Conservation (phyloP, 768 basidiomycete genomes). For the Leccinellum rugosiceps region DNA sequence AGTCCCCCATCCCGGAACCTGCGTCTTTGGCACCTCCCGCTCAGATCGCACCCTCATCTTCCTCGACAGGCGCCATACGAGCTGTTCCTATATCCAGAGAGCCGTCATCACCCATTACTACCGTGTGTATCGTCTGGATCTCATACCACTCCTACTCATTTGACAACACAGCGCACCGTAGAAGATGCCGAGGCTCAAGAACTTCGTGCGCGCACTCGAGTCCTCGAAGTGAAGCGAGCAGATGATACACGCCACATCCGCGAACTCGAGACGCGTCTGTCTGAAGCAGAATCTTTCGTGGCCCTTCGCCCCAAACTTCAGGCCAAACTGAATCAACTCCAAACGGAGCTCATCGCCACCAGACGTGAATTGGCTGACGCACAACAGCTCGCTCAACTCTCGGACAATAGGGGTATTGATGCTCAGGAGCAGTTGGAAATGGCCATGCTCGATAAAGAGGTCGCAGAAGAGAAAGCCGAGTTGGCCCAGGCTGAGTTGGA, state of each 20-base stretch:
- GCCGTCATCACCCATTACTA: slow-evolving; percentile 25
- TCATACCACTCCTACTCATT: slow-evolving; percentile 10
- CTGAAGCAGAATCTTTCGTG: slow-evolving; percentile 81
- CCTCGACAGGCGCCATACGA: slow-evolving; percentile 12
- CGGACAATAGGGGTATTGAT: slow-evolving; percentile 71
- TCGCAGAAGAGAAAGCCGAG: slow-evolving; percentile 92
- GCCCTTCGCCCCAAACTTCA: slow-evolving; percentile 87
- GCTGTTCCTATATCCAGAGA: slow-evolving; percentile 22
- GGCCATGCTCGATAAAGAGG: slow-evolving; percentile 92
- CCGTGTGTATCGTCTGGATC: slow-evolving; percentile 11
- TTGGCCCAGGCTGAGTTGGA: slow-evolving; percentile 74
- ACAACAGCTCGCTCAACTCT: slow-evolving; percentile 67
- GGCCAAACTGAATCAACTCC: slow-evolving; percentile 77
- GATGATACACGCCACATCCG: slow-evolving; percentile 85
- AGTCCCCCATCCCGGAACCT: slow-evolving; percentile 13
- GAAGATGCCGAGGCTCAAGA: slow-evolving; percentile 75
- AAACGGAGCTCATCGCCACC: slow-evolving; percentile 73
- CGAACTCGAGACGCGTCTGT: slow-evolving; percentile 79
- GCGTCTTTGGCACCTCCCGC: slow-evolving; percentile 8
- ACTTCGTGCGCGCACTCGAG: slow-evolving; percentile 75
- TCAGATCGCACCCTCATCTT: slow-evolving; percentile 16
- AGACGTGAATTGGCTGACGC: slow-evolving; percentile 77
- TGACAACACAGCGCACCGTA: slow-evolving; percentile 19
- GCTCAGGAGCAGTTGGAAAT: slow-evolving; percentile 91
- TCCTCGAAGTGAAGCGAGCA: slow-evolving; percentile 81